Evolutionary conservation across 257 asterid species (phyloP).

Genomic region (Nicotiana tomentosiformis): DNA sequence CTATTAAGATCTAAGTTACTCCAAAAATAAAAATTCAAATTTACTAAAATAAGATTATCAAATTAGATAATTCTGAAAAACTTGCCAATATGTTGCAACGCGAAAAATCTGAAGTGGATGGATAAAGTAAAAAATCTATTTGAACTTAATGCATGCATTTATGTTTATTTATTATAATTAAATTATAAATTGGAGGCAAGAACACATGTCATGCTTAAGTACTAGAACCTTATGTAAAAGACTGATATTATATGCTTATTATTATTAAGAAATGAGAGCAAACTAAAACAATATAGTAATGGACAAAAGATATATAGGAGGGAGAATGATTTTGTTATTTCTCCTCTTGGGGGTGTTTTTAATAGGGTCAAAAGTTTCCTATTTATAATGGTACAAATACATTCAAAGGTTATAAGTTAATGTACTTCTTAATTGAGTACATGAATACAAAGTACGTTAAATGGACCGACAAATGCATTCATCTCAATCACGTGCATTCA

Average conservation of each 20-base stretch:
- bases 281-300: too few species aligned
- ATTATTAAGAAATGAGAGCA: too few species aligned
- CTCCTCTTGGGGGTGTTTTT: too few species aligned
- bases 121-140: background rate
- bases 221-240: background rate
- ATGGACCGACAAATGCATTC: too few species aligned
- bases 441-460: too few species aligned
- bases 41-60: background rate
- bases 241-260: background rate
- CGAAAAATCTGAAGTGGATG: background rate
- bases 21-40: background rate
- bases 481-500: too few species aligned
- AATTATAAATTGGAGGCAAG: background rate
- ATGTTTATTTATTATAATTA: background rate
- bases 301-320: too few species aligned
- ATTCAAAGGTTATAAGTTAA: too few species aligned
- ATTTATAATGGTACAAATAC: too few species aligned
- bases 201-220: background rate
- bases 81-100: background rate
- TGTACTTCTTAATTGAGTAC: too few species aligned
- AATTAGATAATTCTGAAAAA: background rate
- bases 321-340: too few species aligned
- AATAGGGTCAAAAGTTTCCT: too few species aligned
- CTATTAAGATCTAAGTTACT: background rate
- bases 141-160: background rate